These are phyloP conservation scores for Lactuca saligna DNA, from an alignment of 129 eudicot species.

Conservation along the genomic window DNA sequence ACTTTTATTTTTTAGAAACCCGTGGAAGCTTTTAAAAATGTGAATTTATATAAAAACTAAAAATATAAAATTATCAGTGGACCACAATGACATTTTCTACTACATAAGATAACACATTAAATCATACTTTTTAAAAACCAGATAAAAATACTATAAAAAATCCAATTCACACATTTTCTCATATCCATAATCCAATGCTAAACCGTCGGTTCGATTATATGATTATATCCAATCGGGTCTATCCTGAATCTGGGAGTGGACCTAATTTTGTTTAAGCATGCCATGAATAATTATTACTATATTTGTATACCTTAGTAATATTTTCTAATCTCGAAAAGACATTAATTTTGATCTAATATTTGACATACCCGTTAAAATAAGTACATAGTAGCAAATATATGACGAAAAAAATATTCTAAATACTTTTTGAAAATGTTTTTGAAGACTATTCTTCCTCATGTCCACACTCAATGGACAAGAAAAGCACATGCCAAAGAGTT, in stretches of 20 bases:
- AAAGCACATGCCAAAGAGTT: conserved; percentile 34
- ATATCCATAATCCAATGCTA: not conserved
- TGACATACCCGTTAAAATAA: not conserved
- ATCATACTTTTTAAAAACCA: no score
- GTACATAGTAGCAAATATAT: not conserved
- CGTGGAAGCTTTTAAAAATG: no score
- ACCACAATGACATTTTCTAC: no score
- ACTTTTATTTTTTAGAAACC: no score
- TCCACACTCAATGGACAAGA: not conserved
- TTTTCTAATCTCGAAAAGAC: not conserved
- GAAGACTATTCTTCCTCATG: conserved; percentile 13
- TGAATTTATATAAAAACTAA: no score
- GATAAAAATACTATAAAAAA: no score
- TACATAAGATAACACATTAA: no score
- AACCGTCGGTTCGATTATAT: not conserved
- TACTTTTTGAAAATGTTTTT: no score
- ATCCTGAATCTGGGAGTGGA: no score
- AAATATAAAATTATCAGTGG: no score
- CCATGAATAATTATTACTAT: not conserved
- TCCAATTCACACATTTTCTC: not conserved
- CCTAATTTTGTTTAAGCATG: not conserved
- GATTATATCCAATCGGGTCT: not conserved
- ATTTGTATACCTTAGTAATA: not conserved
- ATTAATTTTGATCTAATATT: not conserved
- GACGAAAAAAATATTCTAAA: not conserved